Base-by-base conservation (phyloP, 495 filamentous ascomycete species). In the Lepidopterella palustris region DNA sequence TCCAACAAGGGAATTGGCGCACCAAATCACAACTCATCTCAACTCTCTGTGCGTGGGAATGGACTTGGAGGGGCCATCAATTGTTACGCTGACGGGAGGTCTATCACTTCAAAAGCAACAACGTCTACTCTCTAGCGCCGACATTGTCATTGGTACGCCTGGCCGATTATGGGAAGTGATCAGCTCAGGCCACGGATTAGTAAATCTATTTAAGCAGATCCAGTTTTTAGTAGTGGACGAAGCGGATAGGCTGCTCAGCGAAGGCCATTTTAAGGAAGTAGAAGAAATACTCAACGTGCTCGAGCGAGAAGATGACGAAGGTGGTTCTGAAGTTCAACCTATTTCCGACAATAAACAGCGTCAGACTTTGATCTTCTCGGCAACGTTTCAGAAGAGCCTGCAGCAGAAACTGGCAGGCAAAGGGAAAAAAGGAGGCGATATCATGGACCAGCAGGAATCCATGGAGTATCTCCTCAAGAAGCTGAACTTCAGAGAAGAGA, bases 281-380 rank as follows among this genome's bases (percentile, higher is more conserved):
- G 85, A 89, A 45, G 85, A 97, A 50, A 90, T 97, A 35, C 70
- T 98, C 11, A 81, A 80, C 54, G 80, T 88, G 0, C 74, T 98
- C 4, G 87, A 95, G 60, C 77, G 82, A 25, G 65, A 76, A 15
- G 73, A 75, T 52, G 72, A 74, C 15, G 71, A 76, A 32, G 73
- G 70, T 11, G 80, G 79, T 23, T 70, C 71, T 10, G 68, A 70
- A 55, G 0, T 63, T 57, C 28, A 67, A 11, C 64, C 73, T 26
- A 51, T 53, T 21, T 65, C 53, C 51, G 57, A 53, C 20, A 49
- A 39, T 26, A 53, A 28, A 39, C 24, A 56, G n/a, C 79, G 90
- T 24, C 93, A 98, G 70, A 97, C 91, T 0, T 80, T 98, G 1
- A 88, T 98, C 32, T 98, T 98, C 74, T 97, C 95, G 0, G 93